Base-by-base conservation (phyloP, 1,139 yeast genomes). In the Pichia sp. region DNA sequence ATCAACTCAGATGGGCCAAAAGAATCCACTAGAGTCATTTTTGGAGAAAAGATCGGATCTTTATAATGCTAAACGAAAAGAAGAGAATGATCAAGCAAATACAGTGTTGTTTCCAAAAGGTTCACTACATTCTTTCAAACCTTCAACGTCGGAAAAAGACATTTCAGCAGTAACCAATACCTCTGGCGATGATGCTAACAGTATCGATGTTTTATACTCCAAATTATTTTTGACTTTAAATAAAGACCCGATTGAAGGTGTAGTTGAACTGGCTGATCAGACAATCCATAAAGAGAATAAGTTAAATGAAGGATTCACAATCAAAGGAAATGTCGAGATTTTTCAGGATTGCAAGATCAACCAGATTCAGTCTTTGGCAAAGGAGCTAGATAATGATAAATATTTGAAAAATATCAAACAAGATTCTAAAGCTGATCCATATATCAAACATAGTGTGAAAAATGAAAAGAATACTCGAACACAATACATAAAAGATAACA, bases 291-390 rank as follows among this genome's bases (percentile, higher is more conserved):
- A 32, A 3, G 49, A 45, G 6, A 44, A 46, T 4, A 7, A n/a
- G 4, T 33, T 41, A 11, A 53, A 57, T 49, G 49, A 58, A 54
- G 81, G 81, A 1, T 76, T 76, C 53, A 64, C 76, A 3, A 69
- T 75, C 23, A 74, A 68, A 53, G 81, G 81, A 11, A 63, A 67
- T 44, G 59, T 76, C 33, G 69, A 66, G 52, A 62, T 77, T 23
- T 80, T 79, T 52, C 52, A 59, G 36, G 52, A 68, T 63, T 68
- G 81, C 29, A 64, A 69, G 47, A 69, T 77, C 26, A 56, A 61
- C 44, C 53, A 60, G 36, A 69, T 78, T 44, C 61, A 78, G 6
- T 88, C 92, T 2, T 76, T 82, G 5, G 80, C 43, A 8, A 37
- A 39, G 10, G 45, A 39, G 29, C 88, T 88, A 0, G 79, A 64